These are phyloP conservation scores for Pleurotus pulmonarius DNA, from an alignment of 768 basidiomycete species.

Conservation along the genomic window DNA sequence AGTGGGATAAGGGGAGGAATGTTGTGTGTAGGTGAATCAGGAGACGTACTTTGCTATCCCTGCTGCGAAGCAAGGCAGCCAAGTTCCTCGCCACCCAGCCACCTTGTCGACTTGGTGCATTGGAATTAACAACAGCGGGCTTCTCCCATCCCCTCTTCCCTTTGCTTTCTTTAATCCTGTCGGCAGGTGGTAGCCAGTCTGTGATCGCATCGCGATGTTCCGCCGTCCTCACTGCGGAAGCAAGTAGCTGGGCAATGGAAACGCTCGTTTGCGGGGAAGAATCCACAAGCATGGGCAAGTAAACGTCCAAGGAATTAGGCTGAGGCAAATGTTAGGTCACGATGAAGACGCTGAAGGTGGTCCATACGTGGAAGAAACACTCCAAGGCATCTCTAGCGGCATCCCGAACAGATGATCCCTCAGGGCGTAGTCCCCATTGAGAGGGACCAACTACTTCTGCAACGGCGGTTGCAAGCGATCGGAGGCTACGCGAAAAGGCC, in stretches of 20 bases:
- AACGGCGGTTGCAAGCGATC: slow-evolving; percentile 53
- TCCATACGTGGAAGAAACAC: slow-evolving; percentile 54
- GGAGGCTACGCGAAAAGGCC: slow-evolving; percentile 62
- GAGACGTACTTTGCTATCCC: slow-evolving; percentile 49
- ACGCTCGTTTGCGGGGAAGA: slow-evolving; percentile 35
- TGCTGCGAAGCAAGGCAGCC: slow-evolving; percentile 40
- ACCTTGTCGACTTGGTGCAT: slow-evolving; percentile 39
- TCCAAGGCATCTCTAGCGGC: slow-evolving; percentile 58
- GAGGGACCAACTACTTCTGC: slow-evolving; percentile 71
- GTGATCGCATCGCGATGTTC: slow-evolving; percentile 47
- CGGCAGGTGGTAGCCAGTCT: slow-evolving; percentile 60
- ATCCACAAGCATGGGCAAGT: slow-evolving; percentile 58
- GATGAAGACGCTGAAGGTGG: neutral
- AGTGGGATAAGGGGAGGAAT: neutral
- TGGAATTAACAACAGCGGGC: slow-evolving; percentile 33
- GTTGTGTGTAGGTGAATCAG: neutral
- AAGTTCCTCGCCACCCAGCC: slow-evolving; percentile 60
- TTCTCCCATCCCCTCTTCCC: slow-evolving; percentile 76
- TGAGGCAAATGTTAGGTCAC: slow-evolving; percentile 19
- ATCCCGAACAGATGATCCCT: slow-evolving; percentile 34
- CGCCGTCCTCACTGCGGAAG: slow-evolving; percentile 43
- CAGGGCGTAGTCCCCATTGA: slow-evolving; percentile 56
- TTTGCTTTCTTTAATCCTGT: slow-evolving; percentile 52
- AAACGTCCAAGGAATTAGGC: slow-evolving; percentile 61
- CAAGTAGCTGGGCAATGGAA: slow-evolving; percentile 59